These are phyloP conservation scores for Metarhizium guizhouense DNA, from an alignment of 2,329 filamentous ascomycete species.

Conservation along the genomic window DNA sequence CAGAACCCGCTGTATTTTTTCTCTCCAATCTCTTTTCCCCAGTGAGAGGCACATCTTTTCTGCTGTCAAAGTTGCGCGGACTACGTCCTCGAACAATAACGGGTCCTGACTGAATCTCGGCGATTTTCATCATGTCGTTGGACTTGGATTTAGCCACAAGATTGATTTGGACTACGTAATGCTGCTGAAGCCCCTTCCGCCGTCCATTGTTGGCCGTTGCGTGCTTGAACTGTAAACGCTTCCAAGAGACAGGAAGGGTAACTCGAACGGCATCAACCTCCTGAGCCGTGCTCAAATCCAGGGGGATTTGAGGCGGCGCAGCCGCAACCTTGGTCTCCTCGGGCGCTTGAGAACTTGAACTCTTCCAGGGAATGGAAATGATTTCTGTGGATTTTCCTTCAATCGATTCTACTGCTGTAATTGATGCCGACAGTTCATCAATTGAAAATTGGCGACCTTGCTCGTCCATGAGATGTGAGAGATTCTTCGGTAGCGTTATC, in stretches of 20 bases:
- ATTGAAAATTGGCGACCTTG: constrained; percentile 72
- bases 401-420: constrained; percentile 83
- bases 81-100: constrained; percentile 91
- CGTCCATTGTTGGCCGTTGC: constrained; percentile 94
- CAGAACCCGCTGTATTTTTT: constrained; percentile 29
- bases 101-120: constrained; percentile 82
- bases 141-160: constrained; percentile 65
- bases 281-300: constrained; percentile 49
- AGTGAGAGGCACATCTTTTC: constrained; percentile 74
- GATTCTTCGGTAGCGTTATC: constrained; percentile 66
- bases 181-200: constrained; percentile 88
- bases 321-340: constrained; percentile 41
- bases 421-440: constrained; percentile 69
- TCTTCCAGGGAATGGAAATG: constrained; percentile 96
- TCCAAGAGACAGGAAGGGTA: constrained; percentile 83
- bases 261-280: constrained; percentile 72
- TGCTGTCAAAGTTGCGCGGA: constrained; percentile 86
- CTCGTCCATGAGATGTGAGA: constrained; percentile 60
- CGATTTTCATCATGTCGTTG: constrained; percentile 62
- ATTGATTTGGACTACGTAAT: constrained; percentile 83
- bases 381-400: constrained; percentile 90
- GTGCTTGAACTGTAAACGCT: constrained; percentile 88
- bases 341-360: constrained; percentile 45
- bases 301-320: constrained; percentile 43
- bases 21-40: constrained; percentile 39